Evolutionary conservation across 179 eudicot genomes (phyloP).

Genomic region (Carnegiea gigantea): DNA sequence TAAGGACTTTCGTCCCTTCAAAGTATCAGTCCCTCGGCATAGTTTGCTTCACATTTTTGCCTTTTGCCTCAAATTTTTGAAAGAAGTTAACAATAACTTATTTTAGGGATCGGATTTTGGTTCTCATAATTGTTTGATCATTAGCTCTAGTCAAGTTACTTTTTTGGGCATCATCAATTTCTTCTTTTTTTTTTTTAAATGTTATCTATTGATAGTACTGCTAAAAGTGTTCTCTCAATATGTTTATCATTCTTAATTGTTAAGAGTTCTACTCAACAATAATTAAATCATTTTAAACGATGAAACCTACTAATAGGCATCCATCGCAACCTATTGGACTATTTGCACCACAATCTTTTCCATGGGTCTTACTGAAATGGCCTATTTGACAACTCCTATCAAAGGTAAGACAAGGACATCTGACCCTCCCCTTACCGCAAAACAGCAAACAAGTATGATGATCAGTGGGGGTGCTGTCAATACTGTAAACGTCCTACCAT

Average conservation of each 20-base stretch:
- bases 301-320: neutral
- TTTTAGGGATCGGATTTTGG: neutral
- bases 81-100: neutral
- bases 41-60: neutral
- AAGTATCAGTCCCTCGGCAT: neutral
- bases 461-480: neutral
- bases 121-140: neutral
- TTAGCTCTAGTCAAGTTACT: neutral
- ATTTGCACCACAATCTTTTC: neutral
- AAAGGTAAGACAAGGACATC: neutral
- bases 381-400: neutral
- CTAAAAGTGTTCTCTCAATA: neutral
- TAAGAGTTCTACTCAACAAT: neutral
- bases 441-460: neutral
- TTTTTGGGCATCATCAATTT: neutral
- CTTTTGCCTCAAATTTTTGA: no score
- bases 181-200: no score
- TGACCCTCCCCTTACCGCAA: neutral
- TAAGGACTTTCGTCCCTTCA: neutral
- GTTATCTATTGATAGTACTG: neutral
- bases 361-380: neutral
- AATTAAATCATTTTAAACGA: neutral
- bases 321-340: neutral
- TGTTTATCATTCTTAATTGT: neutral
- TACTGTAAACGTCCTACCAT: neutral